phyloP scores from a whole-genome alignment of 345 rosid species.

The Melaleuca quinquenervia region DNA sequence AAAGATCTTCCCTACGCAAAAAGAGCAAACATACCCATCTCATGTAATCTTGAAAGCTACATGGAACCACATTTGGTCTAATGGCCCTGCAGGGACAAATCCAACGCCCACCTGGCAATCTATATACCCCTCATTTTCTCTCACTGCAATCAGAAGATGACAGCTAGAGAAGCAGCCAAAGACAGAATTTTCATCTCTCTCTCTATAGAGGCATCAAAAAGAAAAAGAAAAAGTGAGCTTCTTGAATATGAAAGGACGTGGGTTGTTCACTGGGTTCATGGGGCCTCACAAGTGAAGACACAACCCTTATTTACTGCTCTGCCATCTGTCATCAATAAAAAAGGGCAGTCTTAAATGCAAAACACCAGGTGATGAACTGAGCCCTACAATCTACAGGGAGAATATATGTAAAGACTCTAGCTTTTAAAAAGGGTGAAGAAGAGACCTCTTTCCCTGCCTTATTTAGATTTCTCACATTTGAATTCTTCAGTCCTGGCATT shows the following conservation, averaged over 20 bases:
- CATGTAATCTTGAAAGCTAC: conserved; percentile 12
- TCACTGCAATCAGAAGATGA: conserved; percentile 31
- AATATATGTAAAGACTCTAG: conserved; percentile 5
- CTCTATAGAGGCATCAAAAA: neutral
- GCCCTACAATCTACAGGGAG: conserved; percentile 12
- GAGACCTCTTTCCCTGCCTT: conserved; percentile 11
- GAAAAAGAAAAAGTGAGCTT: neutral
- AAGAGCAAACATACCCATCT: conserved; percentile 16
- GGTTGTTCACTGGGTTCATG: conserved; percentile 19
- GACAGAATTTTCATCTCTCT: conserved; percentile 10
- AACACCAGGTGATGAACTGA: conserved; percentile 7
- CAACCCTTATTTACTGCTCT: neutral
- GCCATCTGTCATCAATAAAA: conserved; percentile 23
- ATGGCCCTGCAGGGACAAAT: conserved; percentile 9
- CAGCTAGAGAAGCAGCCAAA: conserved; percentile 48
- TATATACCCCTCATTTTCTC: conserved; percentile 21
- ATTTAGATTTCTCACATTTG: conserved; percentile 1
- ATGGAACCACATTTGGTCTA: neutral
- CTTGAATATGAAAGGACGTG: conserved; percentile 51
- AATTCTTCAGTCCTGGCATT: neutral
- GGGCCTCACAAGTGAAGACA: conserved; percentile 7
- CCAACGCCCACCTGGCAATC: conserved; percentile 27
- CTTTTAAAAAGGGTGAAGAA: conserved; percentile 7
- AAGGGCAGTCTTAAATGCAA: conserved; percentile 23
- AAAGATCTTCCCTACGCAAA: neutral